Evolutionary conservation across 768 basidiomycete genomes (phyloP), one percentile per base, ranked within the genome.

Genomic region (Paxillus involutus): DNA sequence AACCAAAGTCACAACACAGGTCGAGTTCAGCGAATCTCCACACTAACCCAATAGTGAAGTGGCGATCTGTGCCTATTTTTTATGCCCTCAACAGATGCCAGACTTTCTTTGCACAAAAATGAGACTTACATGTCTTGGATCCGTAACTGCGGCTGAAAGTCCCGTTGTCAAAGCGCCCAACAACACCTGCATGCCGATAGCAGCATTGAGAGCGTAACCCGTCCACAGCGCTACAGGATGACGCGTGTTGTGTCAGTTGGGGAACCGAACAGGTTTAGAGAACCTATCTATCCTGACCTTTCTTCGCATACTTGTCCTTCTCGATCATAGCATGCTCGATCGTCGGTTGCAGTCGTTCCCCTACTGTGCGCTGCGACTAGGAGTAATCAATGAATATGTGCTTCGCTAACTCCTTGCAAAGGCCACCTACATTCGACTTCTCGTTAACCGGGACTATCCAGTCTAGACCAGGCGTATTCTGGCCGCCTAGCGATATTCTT

Each of bases 151-250:
- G 6, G 83, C 83, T 1, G 86, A 76, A 16, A 88, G 57, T 0
- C 82, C 87, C 0, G 87, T 89, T 6, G 85, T 88, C 29, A 89
- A 69, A 3, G 87, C 79, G 6, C 86, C 86, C 29, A 89, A 67
- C 0, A 85, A 36, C 4, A 89, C 81, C 62, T 89, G 88, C 36
- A 85, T 49, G 13, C 76, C 78, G 40, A 88, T 88, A 0, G 86
- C 84, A 12, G 72, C 49, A 51, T 78, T 78, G 37, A 78, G 68
- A 7, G 69, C 64, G 47, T 67, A 70, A 0, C 65, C 64, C 3
- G 70, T 70, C 45, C 53, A 55, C 52, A 62, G 47, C 8, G 75
- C 77, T 77, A 13, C 8, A 33, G 12, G 24, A 52, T 7, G 14
- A 24, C 17, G 11, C 36, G 26, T 26, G 3, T 6, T 14, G 13